Evolutionary conservation across 2,329 filamentous ascomycete genomes (phyloP).

Genomic region (Trichoderma sp.): DNA sequence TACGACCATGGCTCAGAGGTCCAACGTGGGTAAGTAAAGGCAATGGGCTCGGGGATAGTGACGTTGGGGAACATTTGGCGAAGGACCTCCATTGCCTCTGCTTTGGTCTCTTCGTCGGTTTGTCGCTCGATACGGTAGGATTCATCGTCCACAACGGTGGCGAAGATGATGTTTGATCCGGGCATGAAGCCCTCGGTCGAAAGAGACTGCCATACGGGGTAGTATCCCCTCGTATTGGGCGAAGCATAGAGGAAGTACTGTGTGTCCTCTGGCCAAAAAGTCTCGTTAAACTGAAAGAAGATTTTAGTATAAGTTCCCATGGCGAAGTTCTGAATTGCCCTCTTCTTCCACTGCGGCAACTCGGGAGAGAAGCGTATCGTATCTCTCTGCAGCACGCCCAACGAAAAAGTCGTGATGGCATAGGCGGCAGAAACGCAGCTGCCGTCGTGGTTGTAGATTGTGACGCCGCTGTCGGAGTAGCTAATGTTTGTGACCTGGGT

Average conservation of each 20-base stretch:
- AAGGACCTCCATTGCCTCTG: slow-evolving; percentile 59
- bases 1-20: slow-evolving; percentile 45
- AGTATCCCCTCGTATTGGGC: slow-evolving; percentile 45
- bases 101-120: slow-evolving; percentile 57
- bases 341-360: slow-evolving; percentile 65
- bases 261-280: slow-evolving; percentile 59
- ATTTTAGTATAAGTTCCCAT: slow-evolving; percentile 76
- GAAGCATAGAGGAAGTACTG: slow-evolving; percentile 52
- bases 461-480: slow-evolving; percentile 56
- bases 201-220: slow-evolving; percentile 65
- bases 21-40: slow-evolving; percentile 59
- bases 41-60: slow-evolving; percentile 59
- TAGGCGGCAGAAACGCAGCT: slow-evolving; percentile 61
- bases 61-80: slow-evolving; percentile 61
- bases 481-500: slow-evolving; percentile 57
- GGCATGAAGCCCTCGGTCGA: slow-evolving; percentile 58
- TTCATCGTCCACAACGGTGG: slow-evolving; percentile 59
- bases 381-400: slow-evolving; percentile 67
- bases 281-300: slow-evolving; percentile 67
- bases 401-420: slow-evolving; percentile 67
- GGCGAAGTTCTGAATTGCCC: slow-evolving; percentile 62
- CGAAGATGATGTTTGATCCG: slow-evolving; percentile 66
- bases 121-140: slow-evolving; percentile 62
- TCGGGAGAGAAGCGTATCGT: slow-evolving; percentile 58
- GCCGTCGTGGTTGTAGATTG: slow-evolving; percentile 54